These are phyloP conservation scores for Magnusiomyces suaveolens DNA, from an alignment of 1,139 yeast species.

Conservation along the genomic window DNA sequence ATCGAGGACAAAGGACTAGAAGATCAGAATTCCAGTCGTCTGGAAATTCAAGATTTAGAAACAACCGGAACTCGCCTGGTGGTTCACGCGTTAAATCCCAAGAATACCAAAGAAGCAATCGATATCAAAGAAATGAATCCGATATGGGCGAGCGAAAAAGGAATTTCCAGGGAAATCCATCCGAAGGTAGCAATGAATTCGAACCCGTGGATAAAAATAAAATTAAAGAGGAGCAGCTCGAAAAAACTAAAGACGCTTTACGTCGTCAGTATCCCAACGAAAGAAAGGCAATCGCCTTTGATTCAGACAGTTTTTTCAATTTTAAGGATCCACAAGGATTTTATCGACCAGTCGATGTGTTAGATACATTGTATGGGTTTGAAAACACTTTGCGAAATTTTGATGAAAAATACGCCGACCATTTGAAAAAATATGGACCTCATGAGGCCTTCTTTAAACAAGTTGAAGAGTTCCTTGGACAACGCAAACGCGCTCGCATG, in stretches of 20 bases:
- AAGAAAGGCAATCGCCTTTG: background rate
- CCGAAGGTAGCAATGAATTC: background rate
- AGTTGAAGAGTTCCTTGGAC: conserved; percentile 2
- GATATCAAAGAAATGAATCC: background rate
- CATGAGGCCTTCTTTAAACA: conserved; percentile 1
- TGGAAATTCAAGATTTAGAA: background rate
- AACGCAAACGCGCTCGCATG: conserved; percentile 7
- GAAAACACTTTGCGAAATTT: conserved; percentile 5
- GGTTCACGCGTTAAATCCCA: background rate
- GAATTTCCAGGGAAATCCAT: background rate
- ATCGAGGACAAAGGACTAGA: conserved; percentile 6
- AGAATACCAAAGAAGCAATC: background rate
- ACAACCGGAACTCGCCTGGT: background rate
- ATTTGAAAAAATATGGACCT: background rate
- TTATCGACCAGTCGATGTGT: background rate
- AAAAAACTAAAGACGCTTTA: background rate
- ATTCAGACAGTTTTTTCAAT: background rate
- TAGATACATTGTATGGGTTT: conserved; percentile 3
- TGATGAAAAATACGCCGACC: conserved; percentile 1
- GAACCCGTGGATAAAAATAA: no score
- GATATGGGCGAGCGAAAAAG: background rate
- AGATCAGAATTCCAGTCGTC: background rate
- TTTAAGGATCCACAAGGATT: background rate
- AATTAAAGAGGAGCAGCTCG: background rate
- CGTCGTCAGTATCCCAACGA: background rate